A percentile compares a stretch with the other conserved stretches of the same genome.
Evolutionary conservation across 192 early-diverging fungal genomes (phyloP).

Genomic region (Helicostylum pulchrum): DNA sequence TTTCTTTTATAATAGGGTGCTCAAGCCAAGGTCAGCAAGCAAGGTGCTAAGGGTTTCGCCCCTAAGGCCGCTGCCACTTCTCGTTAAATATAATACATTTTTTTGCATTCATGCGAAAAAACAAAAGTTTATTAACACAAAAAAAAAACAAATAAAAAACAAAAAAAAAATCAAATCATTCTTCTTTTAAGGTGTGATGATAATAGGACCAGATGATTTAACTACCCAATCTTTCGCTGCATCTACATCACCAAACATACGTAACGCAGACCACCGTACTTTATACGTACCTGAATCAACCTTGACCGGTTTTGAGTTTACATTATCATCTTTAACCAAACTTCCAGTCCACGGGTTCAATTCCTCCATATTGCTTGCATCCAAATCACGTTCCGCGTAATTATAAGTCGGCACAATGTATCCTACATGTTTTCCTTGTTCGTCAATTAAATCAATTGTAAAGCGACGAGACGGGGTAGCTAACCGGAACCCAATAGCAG

Average conservation of each 20-base stretch:
- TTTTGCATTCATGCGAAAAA: slow-evolving; percentile 3
- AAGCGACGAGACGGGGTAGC: slow-evolving; percentile 22
- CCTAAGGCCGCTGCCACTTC: slow-evolving; percentile 75
- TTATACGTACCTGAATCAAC: slow-evolving; percentile 27
- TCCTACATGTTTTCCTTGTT: slow-evolving; percentile 2
- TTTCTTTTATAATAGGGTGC: slow-evolving; percentile 2
- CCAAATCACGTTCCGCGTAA: slow-evolving; percentile 6
- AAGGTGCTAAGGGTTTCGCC: slow-evolving; percentile 75
- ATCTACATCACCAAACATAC: slow-evolving; percentile 31
- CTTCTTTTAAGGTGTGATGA: slow-evolving; percentile 13
- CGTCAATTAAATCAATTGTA: slow-evolving; percentile 21
- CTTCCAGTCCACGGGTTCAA: background rate
- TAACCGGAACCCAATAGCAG: slow-evolving; percentile 25
- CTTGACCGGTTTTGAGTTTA: background rate
- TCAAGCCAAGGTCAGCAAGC: slow-evolving; percentile 72
- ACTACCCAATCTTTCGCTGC: slow-evolving; percentile 20
- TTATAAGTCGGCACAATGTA: slow-evolving; percentile 31
- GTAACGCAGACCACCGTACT: slow-evolving; percentile 28
- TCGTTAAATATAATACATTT: slow-evolving; percentile 58
- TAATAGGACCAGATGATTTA: slow-evolving; percentile 21
- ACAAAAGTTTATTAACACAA: background rate
- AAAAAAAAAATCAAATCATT: too few relatives aligned
- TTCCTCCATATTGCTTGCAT: slow-evolving; percentile 11
- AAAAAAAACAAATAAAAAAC: too few relatives aligned
- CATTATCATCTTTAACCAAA: background rate